These are phyloP conservation scores for Anthracocystis walkeri DNA, from an alignment of 1,284 basidiomycete species.

Conservation along the genomic window DNA sequence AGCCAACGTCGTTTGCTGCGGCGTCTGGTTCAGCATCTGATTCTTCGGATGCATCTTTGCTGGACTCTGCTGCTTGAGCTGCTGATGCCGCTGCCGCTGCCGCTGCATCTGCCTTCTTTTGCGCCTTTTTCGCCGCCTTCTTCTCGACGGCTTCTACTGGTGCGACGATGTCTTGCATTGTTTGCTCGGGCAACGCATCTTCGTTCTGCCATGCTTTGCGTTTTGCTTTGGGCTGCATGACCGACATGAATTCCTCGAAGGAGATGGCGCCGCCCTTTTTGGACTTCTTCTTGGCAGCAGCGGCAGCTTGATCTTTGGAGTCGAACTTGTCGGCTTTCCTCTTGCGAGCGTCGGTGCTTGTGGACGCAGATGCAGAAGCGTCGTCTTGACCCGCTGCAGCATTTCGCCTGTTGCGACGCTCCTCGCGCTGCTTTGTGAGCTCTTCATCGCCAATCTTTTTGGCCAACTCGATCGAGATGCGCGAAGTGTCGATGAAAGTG, in stretches of 20 bases:
- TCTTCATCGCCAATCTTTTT: conserved; percentile 71
- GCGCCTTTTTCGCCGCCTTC: conserved; percentile 41
- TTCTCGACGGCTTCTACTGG: conserved; percentile 30
- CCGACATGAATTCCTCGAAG: conserved; percentile 67
- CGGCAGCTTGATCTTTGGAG: conserved; percentile 7
- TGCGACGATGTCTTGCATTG: conserved; percentile 33
- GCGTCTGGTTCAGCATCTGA: conserved; percentile 44
- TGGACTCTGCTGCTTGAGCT: conserved; percentile 1
- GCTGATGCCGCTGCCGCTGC: conserved; percentile 16
- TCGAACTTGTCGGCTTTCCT: conserved; percentile 21
- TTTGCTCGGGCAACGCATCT: conserved; percentile 47
- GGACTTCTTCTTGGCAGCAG: conserved; percentile 17
- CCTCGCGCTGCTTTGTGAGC: conserved; percentile 42
- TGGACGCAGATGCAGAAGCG: conserved; percentile 10
- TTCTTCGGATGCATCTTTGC: conserved; percentile 6
- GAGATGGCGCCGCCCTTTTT: conserved; percentile 51
- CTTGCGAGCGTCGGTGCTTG: conserved; percentile 15
- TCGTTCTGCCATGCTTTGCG: conserved; percentile 66
- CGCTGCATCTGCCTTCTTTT: conserved; percentile 27
- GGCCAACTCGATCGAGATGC: conserved; percentile 81
- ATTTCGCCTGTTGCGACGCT: conserved; percentile 31
- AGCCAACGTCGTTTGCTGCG: conserved; percentile 56
- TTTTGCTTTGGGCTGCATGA: conserved; percentile 66
- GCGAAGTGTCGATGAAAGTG: conserved; percentile 75
- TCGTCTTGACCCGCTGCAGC: conserved; percentile 11